Conservation (phyloP, 352 stramenopile genomes). For the Phytophthora agathidicida region DNA sequence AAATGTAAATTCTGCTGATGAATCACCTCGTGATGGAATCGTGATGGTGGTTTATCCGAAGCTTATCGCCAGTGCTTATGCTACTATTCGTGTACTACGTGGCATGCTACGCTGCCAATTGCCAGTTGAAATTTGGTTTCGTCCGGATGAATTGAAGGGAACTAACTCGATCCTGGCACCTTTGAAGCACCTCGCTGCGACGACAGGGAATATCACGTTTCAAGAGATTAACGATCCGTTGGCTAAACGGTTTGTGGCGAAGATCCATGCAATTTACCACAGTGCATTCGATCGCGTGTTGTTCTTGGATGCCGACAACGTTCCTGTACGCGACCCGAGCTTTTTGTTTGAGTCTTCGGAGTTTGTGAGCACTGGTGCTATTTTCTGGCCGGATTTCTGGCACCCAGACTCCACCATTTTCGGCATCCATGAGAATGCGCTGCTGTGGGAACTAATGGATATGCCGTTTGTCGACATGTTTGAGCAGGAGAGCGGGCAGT, state of each 20-base stretch:
- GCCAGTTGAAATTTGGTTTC: slow-evolving; percentile 62
- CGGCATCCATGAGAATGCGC: slow-evolving; percentile 43
- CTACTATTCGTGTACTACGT: slow-evolving; percentile 39
- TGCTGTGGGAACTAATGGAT: slow-evolving; percentile 59
- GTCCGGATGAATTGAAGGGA: slow-evolving; percentile 35
- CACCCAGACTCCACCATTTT: slow-evolving; percentile 53
- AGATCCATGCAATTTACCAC: slow-evolving; percentile 54
- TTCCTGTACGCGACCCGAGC: slow-evolving; percentile 50
- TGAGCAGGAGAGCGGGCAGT: slow-evolving; percentile 58
- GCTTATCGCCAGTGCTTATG: slow-evolving; percentile 47
- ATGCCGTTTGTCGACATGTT: slow-evolving; percentile 45
- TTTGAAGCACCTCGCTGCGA: slow-evolving; percentile 33
- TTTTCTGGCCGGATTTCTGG: slow-evolving; percentile 77
- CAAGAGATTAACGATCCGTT: slow-evolving; percentile 25
- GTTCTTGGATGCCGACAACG: slow-evolving; percentile 62
- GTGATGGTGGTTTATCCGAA: slow-evolving; percentile 63
- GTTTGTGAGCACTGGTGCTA: slow-evolving; percentile 41
- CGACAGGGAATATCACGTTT: slow-evolving; percentile 23
- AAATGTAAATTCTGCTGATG: not conserved
- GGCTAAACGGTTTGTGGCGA: slow-evolving; percentile 48
- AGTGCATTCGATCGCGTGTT: slow-evolving; percentile 48
- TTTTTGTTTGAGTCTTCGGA: slow-evolving; percentile 35
- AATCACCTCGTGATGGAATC: slow-evolving; percentile 28
- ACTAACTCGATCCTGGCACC: slow-evolving; percentile 25
- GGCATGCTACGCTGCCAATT: slow-evolving; percentile 37